Evolutionary conservation across 805 yeast genomes (phyloP), one percentile per base, ranked within the genome.

Genomic region (Hemisphaericaspora nanyangensis): DNA sequence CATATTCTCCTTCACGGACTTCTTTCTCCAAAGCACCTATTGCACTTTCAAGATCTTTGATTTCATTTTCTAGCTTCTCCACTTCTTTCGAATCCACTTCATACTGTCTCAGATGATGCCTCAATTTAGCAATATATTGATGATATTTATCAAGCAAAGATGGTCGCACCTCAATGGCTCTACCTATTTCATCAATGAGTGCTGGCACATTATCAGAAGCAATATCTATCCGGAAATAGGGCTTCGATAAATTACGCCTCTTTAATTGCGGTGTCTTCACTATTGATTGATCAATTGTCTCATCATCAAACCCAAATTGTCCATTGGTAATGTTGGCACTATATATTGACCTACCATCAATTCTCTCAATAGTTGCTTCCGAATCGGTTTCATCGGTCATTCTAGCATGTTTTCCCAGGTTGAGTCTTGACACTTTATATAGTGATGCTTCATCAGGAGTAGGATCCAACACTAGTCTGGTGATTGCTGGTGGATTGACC

Each of bases 391-490:
- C 31, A 17, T n/a, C 17, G 1, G 11, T 16, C 12, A 17, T 8
- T 12, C 26, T 8, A 22, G 26, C 3, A 22, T 12, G 26, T 12
- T 12, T 22, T n/a, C n/a, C n/a, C n/a, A n/a, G n/a, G n/a, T n/a
- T n/a, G n/a, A n/a, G n/a, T 12, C 26, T 22, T 22, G 26, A 22
- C 10, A 74, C 64, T 26, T 58, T 63, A 50, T 77, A 80, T 26
- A 80, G 55, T 2, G 76, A 61, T 26, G 63, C 74, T 47, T 80
- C 85, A 28, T 70, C 68, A 0, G 51, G 56, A 26, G 76, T 74
- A 3, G 83, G 78, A 54, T 82, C 88, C 47, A 82, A 67, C 16
- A 82, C 59, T n/a, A 82, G 59, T 16, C 69, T 60, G 2, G 81
- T 77, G 40, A 80, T 79, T 20, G 68, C 66, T 10, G 79, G 78